phyloP scores from a whole-genome alignment of 208 protist species.

The Trichomonas gallinae region DNA sequence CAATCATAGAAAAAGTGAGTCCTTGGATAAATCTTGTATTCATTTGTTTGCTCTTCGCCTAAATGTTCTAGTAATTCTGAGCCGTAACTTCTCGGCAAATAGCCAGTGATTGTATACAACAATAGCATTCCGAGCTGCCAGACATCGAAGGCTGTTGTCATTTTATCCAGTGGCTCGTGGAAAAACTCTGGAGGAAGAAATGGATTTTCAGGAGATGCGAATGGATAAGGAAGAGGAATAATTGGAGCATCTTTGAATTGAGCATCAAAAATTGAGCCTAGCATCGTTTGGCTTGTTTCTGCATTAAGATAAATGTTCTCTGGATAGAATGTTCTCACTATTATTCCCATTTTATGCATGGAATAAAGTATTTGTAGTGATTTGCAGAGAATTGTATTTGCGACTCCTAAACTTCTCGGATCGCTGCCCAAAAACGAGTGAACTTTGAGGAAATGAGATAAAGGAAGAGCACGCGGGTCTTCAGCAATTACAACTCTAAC shows the following conservation, averaged over 20 bases:
- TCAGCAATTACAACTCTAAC: background rate
- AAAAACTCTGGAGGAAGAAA: constrained; percentile 1
- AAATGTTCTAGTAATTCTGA: background rate
- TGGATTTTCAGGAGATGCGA: background rate
- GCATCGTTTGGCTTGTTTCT: background rate
- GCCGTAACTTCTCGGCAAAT: background rate
- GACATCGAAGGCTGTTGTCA: background rate
- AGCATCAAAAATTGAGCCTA: background rate
- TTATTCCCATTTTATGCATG: background rate
- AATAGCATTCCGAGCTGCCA: background rate
- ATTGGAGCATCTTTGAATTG: background rate
- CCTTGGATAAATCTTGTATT: background rate
- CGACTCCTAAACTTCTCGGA: background rate
- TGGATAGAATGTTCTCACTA: background rate
- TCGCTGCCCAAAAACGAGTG: background rate
- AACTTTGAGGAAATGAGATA: background rate
- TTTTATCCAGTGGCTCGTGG: background rate
- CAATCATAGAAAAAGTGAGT: background rate
- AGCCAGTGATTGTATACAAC: background rate
- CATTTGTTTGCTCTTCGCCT: background rate
- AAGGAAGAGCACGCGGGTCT: background rate
- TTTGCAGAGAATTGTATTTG: background rate
- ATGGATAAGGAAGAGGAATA: background rate
- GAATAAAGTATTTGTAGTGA: background rate
- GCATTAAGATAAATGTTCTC: background rate